Evolutionary conservation across 345 rosid species (phyloP).

Genomic region (Citrus glauca): DNA sequence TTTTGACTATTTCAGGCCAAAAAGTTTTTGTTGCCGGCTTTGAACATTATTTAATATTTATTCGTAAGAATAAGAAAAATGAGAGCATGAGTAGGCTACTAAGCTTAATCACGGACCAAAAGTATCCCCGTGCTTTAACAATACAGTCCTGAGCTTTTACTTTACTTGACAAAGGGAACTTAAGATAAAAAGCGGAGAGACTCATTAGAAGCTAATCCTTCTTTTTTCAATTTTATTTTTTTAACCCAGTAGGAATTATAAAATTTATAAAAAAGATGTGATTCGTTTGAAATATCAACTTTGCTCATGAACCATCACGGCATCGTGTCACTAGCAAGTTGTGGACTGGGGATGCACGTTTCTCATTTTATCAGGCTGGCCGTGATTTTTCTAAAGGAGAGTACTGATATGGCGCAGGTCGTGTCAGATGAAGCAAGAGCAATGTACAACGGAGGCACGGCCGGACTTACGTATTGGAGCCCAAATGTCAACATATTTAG

Average conservation of each 20-base stretch:
- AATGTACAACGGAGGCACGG: conserved; percentile 62
- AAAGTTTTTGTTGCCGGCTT: background rate
- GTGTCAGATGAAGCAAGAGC: conserved; percentile 80
- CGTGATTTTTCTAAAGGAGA: background rate
- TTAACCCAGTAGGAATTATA: background rate
- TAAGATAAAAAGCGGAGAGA: background rate
- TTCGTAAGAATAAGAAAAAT: background rate
- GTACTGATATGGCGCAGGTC: conserved; percentile 34
- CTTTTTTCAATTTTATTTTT: background rate
- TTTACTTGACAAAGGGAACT: background rate
- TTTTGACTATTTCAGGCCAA: background rate
- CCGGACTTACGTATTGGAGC: conserved; percentile 80
- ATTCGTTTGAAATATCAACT: background rate
- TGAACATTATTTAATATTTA: background rate
- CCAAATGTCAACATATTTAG: conserved; percentile 74
- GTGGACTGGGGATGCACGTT: background rate
- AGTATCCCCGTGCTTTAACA: background rate
- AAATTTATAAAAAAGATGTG: background rate
- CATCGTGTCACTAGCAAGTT: background rate
- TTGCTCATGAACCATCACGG: background rate
- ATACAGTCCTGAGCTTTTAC: background rate
- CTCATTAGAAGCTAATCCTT: background rate
- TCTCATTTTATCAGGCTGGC: conserved; percentile 14
- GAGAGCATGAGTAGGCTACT: too few relatives aligned
- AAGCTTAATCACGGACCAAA: background rate